Base-by-base conservation (phyloP, 768 basidiomycete species). In the Tricholoma terreum region DNA sequence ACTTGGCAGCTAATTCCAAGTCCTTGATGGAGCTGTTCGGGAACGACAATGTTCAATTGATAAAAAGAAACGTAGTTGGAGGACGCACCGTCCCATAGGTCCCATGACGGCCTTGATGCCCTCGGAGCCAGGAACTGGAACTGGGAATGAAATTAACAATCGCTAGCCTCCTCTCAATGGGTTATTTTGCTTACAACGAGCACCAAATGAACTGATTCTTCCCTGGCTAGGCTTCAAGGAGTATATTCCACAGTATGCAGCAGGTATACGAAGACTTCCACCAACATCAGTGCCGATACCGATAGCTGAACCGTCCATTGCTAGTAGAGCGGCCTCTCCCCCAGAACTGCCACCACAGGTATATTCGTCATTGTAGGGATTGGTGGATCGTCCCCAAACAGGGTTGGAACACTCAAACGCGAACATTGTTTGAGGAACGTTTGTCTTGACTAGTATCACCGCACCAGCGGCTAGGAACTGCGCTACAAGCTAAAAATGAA, bases 341-440 rank as follows among this genome's bases (percentile, higher is more conserved):
- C 92, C 92, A 12, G 87, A 87, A 60, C 86, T 89, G 5, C 93
- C 93, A 17, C 93, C 93, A 56, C 78, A 82, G 55, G 83, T 86
- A 62, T 77, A 86, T 3, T 70, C 65, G 24, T 74, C 65, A 50
- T 80, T 80, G 68, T 84, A 85, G 0, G 94, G 94, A 66, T 94
- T 94, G 15, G 76, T 69, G 0, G 88, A 82, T 19, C 82, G 77
- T 0, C 92, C 94, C 77, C 85, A 92, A 12, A 92, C 69, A 1
- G 90, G 89, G 64, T 92, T 96, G 19, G 71, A 72, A 66, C 91
- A 92, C 69, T 94, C 91, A 58, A 90, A 93, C 2, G 89, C 81
- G 56, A 93, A 80, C 81, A 93, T 83, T 0, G 88, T 87, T 70
- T 98, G 94, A 2, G 96, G 94, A 52, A 98, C 87, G 66, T 98